Percentiles rank a stretch among this genome's conserved stretches.
These are phyloP conservation scores for Aspergillus sclerotiicarbonarius DNA, from an alignment of 495 filamentous ascomycete genomes.

Conservation along the genomic window DNA sequence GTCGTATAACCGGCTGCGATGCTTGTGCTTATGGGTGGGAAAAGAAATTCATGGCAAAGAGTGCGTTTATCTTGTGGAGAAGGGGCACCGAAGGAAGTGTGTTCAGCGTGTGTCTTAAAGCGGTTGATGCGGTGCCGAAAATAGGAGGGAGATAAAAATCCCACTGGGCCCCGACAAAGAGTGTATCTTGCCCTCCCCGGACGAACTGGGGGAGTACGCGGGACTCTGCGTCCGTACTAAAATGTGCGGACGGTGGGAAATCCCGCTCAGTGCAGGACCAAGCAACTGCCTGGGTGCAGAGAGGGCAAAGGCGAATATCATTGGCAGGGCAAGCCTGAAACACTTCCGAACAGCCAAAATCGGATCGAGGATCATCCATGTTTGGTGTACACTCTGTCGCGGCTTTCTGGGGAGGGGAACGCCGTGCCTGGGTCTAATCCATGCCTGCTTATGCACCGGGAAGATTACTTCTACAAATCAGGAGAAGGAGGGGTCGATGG, in stretches of 20 bases:
- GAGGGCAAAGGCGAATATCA: slow-evolving; percentile 16
- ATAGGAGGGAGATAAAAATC: slow-evolving; percentile 17
- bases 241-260: slow-evolving; percentile 28
- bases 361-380: background rate
- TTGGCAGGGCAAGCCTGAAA: slow-evolving; percentile 10
- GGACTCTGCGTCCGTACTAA: slow-evolving; percentile 32
- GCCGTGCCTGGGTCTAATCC: slow-evolving; percentile 9
- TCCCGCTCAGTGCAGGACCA: slow-evolving; percentile 25
- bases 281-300: slow-evolving; percentile 12
- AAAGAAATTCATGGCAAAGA: slow-evolving; percentile 15
- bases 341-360: slow-evolving; percentile 10
- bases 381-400: background rate
- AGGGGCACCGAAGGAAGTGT: slow-evolving; percentile 10
- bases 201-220: slow-evolving; percentile 26
- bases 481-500: slow-evolving; percentile 23
- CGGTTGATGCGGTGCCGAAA: slow-evolving; percentile 20
- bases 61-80: slow-evolving; percentile 16
- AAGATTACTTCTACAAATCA: slow-evolving; percentile 17
- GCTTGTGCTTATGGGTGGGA: slow-evolving; percentile 10
- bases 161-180: slow-evolving; percentile 15
- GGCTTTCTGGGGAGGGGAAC: background rate
- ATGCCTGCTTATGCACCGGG: slow-evolving; percentile 7
- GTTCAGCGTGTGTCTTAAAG: slow-evolving; percentile 12
- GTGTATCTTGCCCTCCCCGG: slow-evolving; percentile 27
- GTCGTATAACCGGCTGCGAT: background rate